Base-by-base conservation (phyloP, 108 stramenopile species). In the Nitzschia sp. region DNA sequence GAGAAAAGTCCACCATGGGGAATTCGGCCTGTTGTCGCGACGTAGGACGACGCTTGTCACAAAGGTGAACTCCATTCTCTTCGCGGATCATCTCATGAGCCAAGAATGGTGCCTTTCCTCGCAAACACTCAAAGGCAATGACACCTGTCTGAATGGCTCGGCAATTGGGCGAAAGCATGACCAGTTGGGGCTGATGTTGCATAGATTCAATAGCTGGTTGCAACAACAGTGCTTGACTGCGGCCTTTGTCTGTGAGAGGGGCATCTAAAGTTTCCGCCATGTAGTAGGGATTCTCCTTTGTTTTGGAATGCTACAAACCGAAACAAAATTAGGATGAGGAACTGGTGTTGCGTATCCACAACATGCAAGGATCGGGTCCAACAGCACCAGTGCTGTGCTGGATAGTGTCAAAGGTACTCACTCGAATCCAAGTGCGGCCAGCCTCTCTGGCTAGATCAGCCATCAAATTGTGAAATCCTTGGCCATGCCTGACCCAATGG, bases 41-140 rank as follows among this genome's bases (percentile, higher is more conserved):
- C 43, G 73, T 73, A 14, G 85, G 73, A n/a, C 85, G 65, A n/a
- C 91, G 74, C 67, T 85, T 78, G 59, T 93, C 89, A 75, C 91
- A 93, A 17, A 86, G 51, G 37, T 89, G 80, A 2, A 89, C 64
- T 38, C 91, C 91, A 62, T 69, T 79, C 69, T 89, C 80, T 74
- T 92, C 91, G 12, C 91, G 74, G 12, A 75, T 77, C 53, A 75
- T 80, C 57, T 92, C 91, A 55, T 92, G 86, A 8, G 88, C 88
- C 8, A 86, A 57, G 67, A 87, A 89, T 43, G 79, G 74, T 0
- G 77, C 77, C 14, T 67, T 66, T 0, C 69, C 71, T 8, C 82
- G 48, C 24, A 88, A 55, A 60, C 79, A 71, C 37, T 78, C 69
- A 84, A 92, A 92, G 22, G 81, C 87, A 34, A 89, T 39, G 24